Base-by-base conservation (phyloP, 805 yeast species). In the Blastobotrys chiropterorum region DNA sequence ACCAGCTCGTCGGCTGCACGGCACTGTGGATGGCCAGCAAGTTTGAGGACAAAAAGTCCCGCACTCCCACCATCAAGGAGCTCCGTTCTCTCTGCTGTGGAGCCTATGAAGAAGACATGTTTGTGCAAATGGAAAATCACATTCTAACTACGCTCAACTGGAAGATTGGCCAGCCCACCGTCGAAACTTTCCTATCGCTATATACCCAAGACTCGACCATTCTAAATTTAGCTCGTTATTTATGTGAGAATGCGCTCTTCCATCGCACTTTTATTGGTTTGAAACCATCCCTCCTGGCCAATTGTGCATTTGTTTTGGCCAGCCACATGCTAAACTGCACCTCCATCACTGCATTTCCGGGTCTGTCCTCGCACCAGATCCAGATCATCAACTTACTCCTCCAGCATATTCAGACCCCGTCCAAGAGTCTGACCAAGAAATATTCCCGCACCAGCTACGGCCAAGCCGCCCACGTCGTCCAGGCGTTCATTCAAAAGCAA, bases 1-100 rank as follows among this genome's bases (percentile, higher is more conserved):
- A 88, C 55, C 97, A 90, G 68, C 75, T 92, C 49, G 92, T 92
- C 7, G 89, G 95, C 38, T 86, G 95, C 56, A 90, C 96, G 3
- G 88, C 97, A 55, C 72, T 92, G 26, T 92, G 97, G 97, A 78
- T 92, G 26, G 89, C 96, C 2, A 83, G 96, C 20, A 92, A 92
- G 67, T 76, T 82, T 14, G 81, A 79, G 62, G 88, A 88, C 55
- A 83, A 83, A 65, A 78, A 94, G 64, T 80, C 81, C 53, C 75
- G 90, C 59, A 79, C 85, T 46, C 96, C 95, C 43, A 79, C 88
- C 58, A 74, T 86, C 48, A 73, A 77, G 26, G 95, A 88, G 62
- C 74, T 88, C 51, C 81, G 84, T 52, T 80, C 77, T 59, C 73
- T 86, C 61, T 86, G 95, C 70, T 86, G 86, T 45, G 75, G 76